Percentiles rank a stretch among this genome's conserved stretches.
phyloP scores from a whole-genome alignment of 1,139 yeast genomes.

The Debaryomyces udenii region DNA sequence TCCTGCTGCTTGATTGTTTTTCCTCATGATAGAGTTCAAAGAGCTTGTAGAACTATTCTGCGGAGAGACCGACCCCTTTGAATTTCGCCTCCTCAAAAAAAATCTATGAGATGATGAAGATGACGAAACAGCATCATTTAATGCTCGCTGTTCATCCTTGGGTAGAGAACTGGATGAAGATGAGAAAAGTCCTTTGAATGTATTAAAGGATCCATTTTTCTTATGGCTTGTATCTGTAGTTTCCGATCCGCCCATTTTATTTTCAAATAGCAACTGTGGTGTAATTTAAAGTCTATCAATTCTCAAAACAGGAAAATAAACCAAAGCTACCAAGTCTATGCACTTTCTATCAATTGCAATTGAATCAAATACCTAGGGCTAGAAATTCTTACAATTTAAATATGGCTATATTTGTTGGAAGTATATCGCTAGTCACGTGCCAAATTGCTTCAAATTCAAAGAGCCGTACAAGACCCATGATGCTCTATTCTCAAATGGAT shows the following conservation, averaged over 20 bases:
- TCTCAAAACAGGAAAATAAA: not conserved
- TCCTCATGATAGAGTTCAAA: conserved; percentile 17
- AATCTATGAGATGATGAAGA: conserved; percentile 19
- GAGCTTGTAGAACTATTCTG: conserved; percentile 20
- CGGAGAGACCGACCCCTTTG: conserved; percentile 20
- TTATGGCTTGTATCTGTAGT: conserved; percentile 1
- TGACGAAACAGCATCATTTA: conserved; percentile 5
- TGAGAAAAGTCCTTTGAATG: conserved; percentile 12
- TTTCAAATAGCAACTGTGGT: not conserved
- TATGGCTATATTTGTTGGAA: too few species aligned
- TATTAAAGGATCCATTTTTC: conserved; percentile 9
- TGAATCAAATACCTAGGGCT: too few species aligned
- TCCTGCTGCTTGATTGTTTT: conserved; percentile 6
- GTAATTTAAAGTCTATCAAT: not conserved
- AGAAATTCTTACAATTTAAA: too few species aligned
- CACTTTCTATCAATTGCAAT: too few species aligned
- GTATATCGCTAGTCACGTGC: too few species aligned
- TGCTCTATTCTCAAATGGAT: too few species aligned
- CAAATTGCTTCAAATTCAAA: too few species aligned
- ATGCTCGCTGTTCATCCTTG: conserved; percentile 5
- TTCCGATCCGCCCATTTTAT: conserved; percentile 3
- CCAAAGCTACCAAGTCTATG: too few species aligned
- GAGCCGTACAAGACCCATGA: too few species aligned
- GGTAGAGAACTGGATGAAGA: conserved; percentile 8
- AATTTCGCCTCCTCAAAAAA: conserved; percentile 21